Conservation (phyloP, 805 yeast species). For the Saccharomycopsis sp. region DNA sequence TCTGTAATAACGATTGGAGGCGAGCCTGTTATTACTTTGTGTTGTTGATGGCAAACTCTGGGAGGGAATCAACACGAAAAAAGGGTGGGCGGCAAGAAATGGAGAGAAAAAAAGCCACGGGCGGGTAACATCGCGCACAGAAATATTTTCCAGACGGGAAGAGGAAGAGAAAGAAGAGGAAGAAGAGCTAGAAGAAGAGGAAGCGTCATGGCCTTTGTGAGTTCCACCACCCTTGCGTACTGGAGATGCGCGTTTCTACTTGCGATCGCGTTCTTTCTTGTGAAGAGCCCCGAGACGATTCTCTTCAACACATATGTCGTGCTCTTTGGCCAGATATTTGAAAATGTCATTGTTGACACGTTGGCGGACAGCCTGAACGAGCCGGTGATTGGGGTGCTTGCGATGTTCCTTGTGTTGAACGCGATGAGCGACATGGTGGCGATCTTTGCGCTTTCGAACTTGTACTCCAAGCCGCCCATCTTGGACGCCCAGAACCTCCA, state of each 20-base stretch:
- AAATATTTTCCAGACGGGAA: neutral
- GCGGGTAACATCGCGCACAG: neutral
- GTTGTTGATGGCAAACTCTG: too few species aligned
- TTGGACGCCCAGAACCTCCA: constrained; percentile 15
- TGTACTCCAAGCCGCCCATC: constrained; percentile 18
- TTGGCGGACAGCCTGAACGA: constrained; percentile 10
- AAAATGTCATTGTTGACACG: constrained; percentile 18
- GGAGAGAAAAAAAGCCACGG: neutral
- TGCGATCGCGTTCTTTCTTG: constrained; percentile 16
- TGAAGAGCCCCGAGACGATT: constrained; percentile 18
- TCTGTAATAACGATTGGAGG: too few species aligned
- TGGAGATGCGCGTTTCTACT: constrained; percentile 18
- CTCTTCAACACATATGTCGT: constrained; percentile 16
- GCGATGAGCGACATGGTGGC: constrained; percentile 20
- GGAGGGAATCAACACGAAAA: neutral
- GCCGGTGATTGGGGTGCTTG: constrained; percentile 17
- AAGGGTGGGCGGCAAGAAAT: constrained; percentile 4
- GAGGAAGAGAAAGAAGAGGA: neutral
- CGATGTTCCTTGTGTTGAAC: constrained; percentile 10
- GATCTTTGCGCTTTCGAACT: constrained; percentile 15
- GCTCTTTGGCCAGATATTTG: constrained; percentile 17
- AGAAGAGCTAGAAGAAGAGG: neutral
- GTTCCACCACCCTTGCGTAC: constrained; percentile 16
- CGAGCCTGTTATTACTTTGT: too few species aligned
- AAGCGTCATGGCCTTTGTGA: constrained; percentile 14